Percentiles rank a stretch among this genome's conserved stretches.
These are phyloP conservation scores for Polyporus tsugae DNA, from an alignment of 1,284 basidiomycete genomes.

Conservation along the genomic window DNA sequence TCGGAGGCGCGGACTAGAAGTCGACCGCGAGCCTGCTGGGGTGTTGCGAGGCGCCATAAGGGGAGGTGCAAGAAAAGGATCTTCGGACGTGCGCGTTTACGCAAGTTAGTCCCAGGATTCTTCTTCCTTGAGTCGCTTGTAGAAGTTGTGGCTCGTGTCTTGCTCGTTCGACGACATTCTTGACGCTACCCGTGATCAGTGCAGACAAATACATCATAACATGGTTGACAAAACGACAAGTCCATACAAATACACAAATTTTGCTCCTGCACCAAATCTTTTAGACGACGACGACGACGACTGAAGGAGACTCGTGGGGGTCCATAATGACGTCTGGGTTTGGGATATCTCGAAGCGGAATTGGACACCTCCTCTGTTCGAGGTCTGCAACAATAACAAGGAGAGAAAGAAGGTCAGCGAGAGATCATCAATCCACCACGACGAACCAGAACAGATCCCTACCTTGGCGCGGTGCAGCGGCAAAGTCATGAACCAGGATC, in stretches of 20 bases:
- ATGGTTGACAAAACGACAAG: not conserved
- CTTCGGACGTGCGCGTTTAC: not conserved
- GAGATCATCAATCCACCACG: too few relatives aligned
- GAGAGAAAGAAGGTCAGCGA: not conserved
- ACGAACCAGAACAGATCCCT: not conserved
- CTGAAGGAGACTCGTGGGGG: not conserved
- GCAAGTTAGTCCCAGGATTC: not conserved
- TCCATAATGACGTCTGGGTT: conserved; percentile 10
- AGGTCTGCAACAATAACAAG: not conserved
- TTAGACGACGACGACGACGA: not conserved
- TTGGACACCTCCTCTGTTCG: conserved; percentile 4
- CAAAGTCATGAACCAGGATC: conserved; percentile 50
- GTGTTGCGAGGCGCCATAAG: too few relatives aligned
- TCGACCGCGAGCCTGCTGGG: conserved; percentile 5
- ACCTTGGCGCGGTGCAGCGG: conserved; percentile 41
- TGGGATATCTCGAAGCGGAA: conserved; percentile 9
- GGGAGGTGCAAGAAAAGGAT: not conserved
- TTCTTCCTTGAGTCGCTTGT: not conserved
- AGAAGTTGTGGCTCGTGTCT: not conserved
- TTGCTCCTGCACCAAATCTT: not conserved
- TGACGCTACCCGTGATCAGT: not conserved
- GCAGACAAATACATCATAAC: not conserved
- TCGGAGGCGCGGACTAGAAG: conserved; percentile 8
- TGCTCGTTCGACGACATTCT: not conserved
- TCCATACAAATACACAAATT: conserved; percentile 1